phyloP scores from a whole-genome alignment of 495 filamentous ascomycete genomes.

The Penicillium mononematosum region DNA sequence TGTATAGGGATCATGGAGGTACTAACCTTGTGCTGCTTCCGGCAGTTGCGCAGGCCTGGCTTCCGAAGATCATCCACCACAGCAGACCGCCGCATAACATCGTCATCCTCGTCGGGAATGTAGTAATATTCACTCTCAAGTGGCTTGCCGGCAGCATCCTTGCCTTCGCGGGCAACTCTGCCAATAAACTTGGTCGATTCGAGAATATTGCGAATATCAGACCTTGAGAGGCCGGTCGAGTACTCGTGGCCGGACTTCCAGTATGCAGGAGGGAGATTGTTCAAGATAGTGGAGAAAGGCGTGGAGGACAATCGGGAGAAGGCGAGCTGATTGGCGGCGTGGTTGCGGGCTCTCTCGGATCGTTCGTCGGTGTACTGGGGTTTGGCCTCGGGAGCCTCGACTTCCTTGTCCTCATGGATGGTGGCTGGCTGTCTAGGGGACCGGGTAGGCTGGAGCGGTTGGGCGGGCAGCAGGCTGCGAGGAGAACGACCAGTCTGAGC shows the following conservation, averaged over 20 bases:
- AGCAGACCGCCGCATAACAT: conserved; percentile 74
- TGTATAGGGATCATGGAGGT: neutral
- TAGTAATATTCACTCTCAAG: conserved; percentile 98
- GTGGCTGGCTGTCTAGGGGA: conserved; percentile 38
- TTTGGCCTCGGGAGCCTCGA: conserved; percentile 30
- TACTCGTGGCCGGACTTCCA: conserved; percentile 45
- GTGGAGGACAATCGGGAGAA: conserved; percentile 93
- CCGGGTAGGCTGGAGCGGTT: conserved; percentile 39
- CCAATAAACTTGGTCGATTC: conserved; percentile 75
- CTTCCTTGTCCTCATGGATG: conserved; percentile 26
- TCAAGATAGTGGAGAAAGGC: conserved; percentile 82
- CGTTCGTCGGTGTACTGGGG: conserved; percentile 36
- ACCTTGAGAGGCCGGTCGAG: conserved; percentile 50
- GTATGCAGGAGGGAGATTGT: conserved; percentile 72
- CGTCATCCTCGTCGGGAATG: conserved; percentile 82
- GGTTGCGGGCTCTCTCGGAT: conserved; percentile 57
- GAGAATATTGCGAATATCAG: conserved; percentile 67
- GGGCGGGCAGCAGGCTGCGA: conserved; percentile 30
- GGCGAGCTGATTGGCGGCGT: conserved; percentile 92
- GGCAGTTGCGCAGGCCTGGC: conserved; percentile 80
- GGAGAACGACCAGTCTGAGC: conserved; percentile 38
- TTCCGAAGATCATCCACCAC: conserved; percentile 83
- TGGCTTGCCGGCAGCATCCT: conserved; percentile 91
- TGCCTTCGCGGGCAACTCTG: conserved; percentile 84
- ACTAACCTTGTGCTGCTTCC: conserved; percentile 94